Evolutionary conservation across 345 rosid genomes (phyloP).

Genomic region (Populus euphratica): DNA sequence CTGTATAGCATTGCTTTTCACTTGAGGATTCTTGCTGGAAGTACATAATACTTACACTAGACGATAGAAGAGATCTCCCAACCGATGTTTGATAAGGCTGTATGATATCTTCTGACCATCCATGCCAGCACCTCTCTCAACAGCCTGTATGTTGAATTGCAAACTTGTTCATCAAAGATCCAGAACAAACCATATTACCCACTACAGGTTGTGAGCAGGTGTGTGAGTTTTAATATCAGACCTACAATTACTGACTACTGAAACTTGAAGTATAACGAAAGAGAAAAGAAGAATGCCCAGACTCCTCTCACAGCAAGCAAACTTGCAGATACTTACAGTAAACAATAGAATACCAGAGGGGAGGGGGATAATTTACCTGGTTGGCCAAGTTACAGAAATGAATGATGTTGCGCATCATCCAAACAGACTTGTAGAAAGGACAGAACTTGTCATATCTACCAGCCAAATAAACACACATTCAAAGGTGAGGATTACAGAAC

Average conservation of each 20-base stretch:
- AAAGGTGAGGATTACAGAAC: background rate
- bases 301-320: background rate
- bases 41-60: constrained; percentile 57
- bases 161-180: background rate
- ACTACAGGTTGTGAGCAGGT: background rate
- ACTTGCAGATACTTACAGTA: background rate
- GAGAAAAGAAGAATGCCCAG: background rate
- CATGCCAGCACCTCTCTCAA: constrained; percentile 97
- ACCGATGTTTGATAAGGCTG: constrained; percentile 84
- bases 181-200: background rate
- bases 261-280: background rate
- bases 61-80: constrained; percentile 96
- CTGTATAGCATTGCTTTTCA: too few relatives aligned
- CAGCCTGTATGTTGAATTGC: constrained; percentile 55
- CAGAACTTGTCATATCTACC: constrained; percentile 93
- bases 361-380: constrained; percentile 49
- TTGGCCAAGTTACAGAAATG: constrained; percentile 94
- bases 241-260: background rate
- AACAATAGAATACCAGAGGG: background rate
- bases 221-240: background rate
- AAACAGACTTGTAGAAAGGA: constrained; percentile 98
- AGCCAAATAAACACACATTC: constrained; percentile 13
- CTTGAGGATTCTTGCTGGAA: background rate
- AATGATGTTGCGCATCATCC: constrained; percentile 99
- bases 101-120: constrained; percentile 97